A percentile compares a stretch with the other conserved stretches of the same genome.
Conservation (phyloP, 202 grass and related monocot species). For the Tripidium arundinaceum region DNA sequence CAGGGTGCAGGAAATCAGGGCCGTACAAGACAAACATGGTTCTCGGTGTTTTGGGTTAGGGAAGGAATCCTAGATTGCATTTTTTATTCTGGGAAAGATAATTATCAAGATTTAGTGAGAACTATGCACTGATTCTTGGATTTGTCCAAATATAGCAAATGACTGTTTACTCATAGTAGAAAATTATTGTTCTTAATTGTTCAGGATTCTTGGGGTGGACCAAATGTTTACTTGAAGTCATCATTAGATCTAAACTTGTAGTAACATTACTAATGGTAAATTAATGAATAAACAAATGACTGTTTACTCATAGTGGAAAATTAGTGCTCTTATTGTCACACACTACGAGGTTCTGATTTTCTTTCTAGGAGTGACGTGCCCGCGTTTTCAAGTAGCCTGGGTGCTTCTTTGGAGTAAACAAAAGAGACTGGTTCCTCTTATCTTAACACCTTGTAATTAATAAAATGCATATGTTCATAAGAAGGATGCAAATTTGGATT, state of each 20-base stretch:
- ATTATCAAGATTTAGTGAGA: too few species aligned
- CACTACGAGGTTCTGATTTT: neutral
- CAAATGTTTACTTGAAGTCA: neutral
- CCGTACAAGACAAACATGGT: too few species aligned
- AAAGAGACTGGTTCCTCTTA: neutral
- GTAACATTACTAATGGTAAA: too few species aligned
- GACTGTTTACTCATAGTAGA: neutral
- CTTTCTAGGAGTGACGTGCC: neutral
- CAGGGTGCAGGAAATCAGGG: too few species aligned
- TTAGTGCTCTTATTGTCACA: neutral
- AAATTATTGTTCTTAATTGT: too few species aligned
- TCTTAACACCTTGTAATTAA: neutral
- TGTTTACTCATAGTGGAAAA: too few species aligned
- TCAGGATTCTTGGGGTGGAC: neutral
- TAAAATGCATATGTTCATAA: neutral
- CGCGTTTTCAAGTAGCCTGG: neutral
- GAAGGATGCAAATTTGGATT: neutral
- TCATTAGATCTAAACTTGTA: neutral
- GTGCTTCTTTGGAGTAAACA: neutral
- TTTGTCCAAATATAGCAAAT: neutral
- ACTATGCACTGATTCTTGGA: too few species aligned
- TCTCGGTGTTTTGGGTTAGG: too few species aligned
- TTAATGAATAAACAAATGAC: too few species aligned
- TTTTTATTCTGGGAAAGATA: too few species aligned
- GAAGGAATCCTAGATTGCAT: too few species aligned